A percentile compares a stretch with the other conserved stretches of the same genome.
Conservation (phyloP, 164 flowering plant genomes). For the Chimonanthus salicifolius region DNA sequence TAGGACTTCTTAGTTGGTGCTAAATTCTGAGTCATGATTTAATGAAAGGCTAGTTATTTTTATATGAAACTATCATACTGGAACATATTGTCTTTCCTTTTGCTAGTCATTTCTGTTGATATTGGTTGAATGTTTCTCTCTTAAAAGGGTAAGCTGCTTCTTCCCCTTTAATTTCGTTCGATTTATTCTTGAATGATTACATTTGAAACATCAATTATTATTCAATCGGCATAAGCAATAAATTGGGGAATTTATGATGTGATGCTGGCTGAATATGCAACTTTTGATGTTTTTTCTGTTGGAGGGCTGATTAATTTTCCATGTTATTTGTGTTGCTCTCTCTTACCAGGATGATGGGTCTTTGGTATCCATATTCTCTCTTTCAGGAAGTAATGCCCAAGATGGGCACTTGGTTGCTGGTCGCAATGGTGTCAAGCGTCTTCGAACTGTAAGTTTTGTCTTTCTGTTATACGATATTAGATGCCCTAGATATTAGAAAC, state of each 20-base stretch:
- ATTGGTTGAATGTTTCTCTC: neutral
- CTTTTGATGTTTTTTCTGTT: neutral
- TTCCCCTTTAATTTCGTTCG: neutral
- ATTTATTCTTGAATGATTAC: too few species aligned
- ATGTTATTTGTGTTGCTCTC: slow-evolving; percentile 3
- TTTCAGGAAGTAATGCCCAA: slow-evolving; percentile 79
- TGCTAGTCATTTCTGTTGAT: neutral
- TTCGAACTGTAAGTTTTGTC: slow-evolving; percentile 73
- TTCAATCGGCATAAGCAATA: neutral
- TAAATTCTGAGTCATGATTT: too few species aligned
- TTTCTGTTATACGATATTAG: too few species aligned
- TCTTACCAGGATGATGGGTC: slow-evolving; percentile 86
- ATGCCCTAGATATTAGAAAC: neutral
- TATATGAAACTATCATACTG: too few species aligned
- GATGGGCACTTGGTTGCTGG: slow-evolving; percentile 97
- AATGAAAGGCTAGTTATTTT: too few species aligned
- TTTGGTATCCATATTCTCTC: slow-evolving; percentile 75
- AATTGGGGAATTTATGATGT: neutral
- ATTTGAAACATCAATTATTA: too few species aligned
- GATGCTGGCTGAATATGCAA: neutral
- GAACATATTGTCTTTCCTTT: too few species aligned
- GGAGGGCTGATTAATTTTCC: neutral
- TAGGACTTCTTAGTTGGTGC: too few species aligned
- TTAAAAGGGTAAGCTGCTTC: too few species aligned
- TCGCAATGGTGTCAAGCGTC: slow-evolving; percentile 96